Evolutionary conservation across 2,329 filamentous ascomycete species (phyloP).

Genomic region (Sclerotinia subarctica): DNA sequence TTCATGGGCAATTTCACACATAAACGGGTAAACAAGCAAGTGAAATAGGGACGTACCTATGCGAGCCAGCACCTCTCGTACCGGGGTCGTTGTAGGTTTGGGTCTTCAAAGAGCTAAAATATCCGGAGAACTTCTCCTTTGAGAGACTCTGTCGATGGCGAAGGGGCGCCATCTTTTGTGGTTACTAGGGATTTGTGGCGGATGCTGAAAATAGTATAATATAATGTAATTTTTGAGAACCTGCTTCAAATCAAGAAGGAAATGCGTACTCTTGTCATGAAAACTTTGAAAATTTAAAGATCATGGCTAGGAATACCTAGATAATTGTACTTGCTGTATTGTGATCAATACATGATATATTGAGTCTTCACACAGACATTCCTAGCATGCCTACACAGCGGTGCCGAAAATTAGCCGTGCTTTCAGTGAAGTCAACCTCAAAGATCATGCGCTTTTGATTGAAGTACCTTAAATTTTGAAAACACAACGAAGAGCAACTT

Average conservation of each 20-base stretch:
- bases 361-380: not conserved
- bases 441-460: not conserved
- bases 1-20: not conserved
- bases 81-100: slow-evolving; percentile 65
- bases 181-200: not conserved
- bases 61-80: slow-evolving; percentile 51
- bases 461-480: not conserved
- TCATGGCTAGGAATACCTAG: not conserved
- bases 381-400: not conserved
- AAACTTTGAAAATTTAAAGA: not conserved
- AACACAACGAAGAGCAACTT: slow-evolving; percentile 21
- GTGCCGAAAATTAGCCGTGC: slow-evolving; percentile 9
- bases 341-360: not conserved
- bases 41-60: slow-evolving; percentile 49
- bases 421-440: not conserved
- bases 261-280: not conserved
- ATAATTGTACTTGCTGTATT: not conserved
- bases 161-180: slow-evolving; percentile 30
- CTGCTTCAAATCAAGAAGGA: not conserved
- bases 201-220: not conserved
- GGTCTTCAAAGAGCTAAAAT: slow-evolving; percentile 67
- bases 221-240: not conserved
- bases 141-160: slow-evolving; percentile 54
- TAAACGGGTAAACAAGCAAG: not conserved
- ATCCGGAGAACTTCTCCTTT: slow-evolving; percentile 65